phyloP scores from a whole-genome alignment of 202 grass and related monocot species.

The Schoenoplectus tabernaemontani region DNA sequence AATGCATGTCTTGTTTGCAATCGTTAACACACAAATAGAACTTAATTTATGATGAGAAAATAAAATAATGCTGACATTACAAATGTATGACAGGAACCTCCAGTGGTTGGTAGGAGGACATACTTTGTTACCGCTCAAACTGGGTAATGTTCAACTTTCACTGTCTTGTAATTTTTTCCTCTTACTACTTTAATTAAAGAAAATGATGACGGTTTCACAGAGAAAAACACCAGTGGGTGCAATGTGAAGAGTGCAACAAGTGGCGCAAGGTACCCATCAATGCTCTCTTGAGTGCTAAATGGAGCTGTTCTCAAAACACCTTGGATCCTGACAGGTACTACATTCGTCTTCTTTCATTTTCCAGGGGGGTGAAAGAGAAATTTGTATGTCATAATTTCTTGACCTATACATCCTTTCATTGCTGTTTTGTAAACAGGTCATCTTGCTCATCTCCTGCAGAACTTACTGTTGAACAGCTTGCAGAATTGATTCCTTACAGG shows the following conservation, averaged over 20 bases:
- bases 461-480: slow-evolving; percentile 66
- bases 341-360: slow-evolving; percentile 16
- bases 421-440: slow-evolving; percentile 38
- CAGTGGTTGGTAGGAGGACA: slow-evolving; percentile 78
- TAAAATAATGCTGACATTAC: not conserved
- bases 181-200: slow-evolving; percentile 3
- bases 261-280: slow-evolving; percentile 80
- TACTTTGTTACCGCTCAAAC: slow-evolving; percentile 58
- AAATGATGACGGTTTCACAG: slow-evolving; percentile 33
- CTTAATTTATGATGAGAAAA: not conserved
- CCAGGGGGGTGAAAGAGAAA: not conserved
- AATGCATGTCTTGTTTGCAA: not conserved
- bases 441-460: slow-evolving; percentile 64
- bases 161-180: not conserved
- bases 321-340: slow-evolving; percentile 77
- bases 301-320: slow-evolving; percentile 78
- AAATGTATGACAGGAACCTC: slow-evolving; percentile 57
- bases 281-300: slow-evolving; percentile 71
- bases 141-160: slow-evolving; percentile 45
- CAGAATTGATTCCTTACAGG: slow-evolving; percentile 72
- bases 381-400: not conserved
- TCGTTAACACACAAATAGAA: not conserved
- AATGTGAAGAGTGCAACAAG: slow-evolving; percentile 88
- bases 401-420: slow-evolving; percentile 3
- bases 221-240: slow-evolving; percentile 75